A percentile compares a stretch with the other conserved stretches of the same genome.
Evolutionary conservation across 352 stramenopile genomes (phyloP).

Genomic region (Pythium scleroteichum): DNA sequence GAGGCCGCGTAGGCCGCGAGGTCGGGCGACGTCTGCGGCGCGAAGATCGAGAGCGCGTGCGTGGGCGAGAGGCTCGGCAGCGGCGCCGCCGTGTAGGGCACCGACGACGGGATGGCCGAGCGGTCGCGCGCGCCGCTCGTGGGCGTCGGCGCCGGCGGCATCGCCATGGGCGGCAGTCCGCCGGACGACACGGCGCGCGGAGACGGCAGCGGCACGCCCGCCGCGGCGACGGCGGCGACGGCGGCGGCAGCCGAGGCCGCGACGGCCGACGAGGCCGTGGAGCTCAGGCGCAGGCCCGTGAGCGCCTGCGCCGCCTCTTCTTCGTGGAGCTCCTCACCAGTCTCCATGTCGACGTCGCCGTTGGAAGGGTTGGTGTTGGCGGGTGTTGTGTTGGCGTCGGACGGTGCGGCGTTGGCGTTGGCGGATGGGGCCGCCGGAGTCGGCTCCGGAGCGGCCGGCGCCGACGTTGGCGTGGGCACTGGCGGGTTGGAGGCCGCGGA

Average conservation of each 20-base stretch:
- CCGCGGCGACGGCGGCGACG: constrained; percentile 18
- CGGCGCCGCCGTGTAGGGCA: constrained; percentile 19
- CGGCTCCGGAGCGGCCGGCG: not conserved
- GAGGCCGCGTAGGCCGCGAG: constrained; percentile 6
- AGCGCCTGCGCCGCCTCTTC: constrained; percentile 70
- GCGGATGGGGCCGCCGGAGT: not conserved
- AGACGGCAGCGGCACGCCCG: constrained; percentile 12
- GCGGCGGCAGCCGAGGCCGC: constrained; percentile 21
- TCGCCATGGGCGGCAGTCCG: constrained; percentile 10
- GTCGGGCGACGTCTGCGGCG: constrained; percentile 26
- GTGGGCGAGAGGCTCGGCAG: constrained; percentile 26
- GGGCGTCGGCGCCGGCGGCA: constrained; percentile 1
- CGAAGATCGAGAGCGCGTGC: constrained; percentile 34
- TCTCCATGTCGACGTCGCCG: constrained; percentile 14
- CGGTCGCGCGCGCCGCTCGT: constrained; percentile 15
- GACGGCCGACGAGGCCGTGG: constrained; percentile 18
- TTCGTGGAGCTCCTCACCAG: constrained; percentile 47
- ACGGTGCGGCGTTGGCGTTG: constrained; percentile 1
- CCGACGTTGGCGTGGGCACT: not conserved
- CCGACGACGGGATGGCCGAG: constrained; percentile 20
- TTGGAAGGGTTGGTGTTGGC: constrained; percentile 4
- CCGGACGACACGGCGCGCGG: constrained; percentile 11
- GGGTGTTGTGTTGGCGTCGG: not conserved
- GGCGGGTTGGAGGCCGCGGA: constrained; percentile 18
- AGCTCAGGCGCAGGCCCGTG: constrained; percentile 54